These are phyloP conservation scores for Leishmania amazonensis DNA, from an alignment of 208 protist species.

Conservation along the genomic window DNA sequence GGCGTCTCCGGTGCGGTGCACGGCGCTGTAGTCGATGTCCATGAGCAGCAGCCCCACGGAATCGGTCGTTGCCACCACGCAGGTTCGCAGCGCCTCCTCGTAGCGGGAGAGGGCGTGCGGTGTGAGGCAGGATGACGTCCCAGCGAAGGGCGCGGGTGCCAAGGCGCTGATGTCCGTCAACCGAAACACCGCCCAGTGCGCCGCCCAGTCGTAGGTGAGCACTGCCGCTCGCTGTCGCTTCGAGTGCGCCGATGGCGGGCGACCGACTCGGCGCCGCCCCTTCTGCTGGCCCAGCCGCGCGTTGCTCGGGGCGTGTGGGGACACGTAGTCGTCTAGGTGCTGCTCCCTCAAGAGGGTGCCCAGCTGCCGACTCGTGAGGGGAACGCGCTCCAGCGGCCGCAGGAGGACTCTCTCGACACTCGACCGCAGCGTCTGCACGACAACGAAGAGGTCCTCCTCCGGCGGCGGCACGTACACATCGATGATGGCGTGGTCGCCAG, in stretches of 20 bases:
- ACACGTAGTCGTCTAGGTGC: slow-evolving; percentile 33
- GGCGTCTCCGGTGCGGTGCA: slow-evolving; percentile 8
- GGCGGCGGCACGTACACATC: slow-evolving; percentile 23
- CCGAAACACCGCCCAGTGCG: slow-evolving; percentile 31
- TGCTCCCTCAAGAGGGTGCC: slow-evolving; percentile 33
- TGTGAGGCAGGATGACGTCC: background rate
- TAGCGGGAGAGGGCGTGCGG: slow-evolving; percentile 15
- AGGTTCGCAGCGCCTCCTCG: slow-evolving; percentile 40
- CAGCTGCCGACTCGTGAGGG: slow-evolving; percentile 16
- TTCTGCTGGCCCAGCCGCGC: background rate
- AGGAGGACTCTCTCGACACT: slow-evolving; percentile 57
- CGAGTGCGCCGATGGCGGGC: background rate
- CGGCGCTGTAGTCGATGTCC: slow-evolving; percentile 62
- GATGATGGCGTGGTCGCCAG: background rate
- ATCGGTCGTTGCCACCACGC: slow-evolving; percentile 53
- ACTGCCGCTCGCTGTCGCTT: slow-evolving; percentile 4
- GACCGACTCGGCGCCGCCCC: background rate
- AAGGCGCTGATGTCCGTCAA: slow-evolving; percentile 7
- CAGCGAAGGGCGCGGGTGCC: background rate
- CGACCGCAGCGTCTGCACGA: slow-evolving; percentile 43
- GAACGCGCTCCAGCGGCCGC: slow-evolving; percentile 33
- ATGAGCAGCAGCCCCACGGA: slow-evolving; percentile 46
- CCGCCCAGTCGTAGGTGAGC: slow-evolving; percentile 3
- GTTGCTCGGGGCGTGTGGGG: slow-evolving; percentile 15
- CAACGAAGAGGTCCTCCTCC: slow-evolving; percentile 68